Base-by-base conservation (phyloP, 495 filamentous ascomycete genomes). In the Platismatia glauca region DNA sequence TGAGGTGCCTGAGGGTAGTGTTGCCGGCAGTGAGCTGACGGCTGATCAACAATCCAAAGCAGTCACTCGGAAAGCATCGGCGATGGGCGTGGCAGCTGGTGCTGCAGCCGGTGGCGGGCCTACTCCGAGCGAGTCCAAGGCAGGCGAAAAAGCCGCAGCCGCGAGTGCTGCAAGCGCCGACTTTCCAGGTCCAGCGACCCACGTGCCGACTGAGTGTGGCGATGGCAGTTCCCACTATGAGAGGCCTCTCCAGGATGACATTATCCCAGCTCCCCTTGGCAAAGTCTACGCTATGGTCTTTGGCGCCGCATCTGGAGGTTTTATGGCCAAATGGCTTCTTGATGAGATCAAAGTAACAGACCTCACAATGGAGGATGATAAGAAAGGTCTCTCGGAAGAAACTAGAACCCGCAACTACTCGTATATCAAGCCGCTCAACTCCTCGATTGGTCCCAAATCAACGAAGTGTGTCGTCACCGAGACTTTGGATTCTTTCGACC, bases 391-490 rank as follows among this genome's bases (percentile, higher is more conserved):
- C 41, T 86, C 80, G 29, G 82, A 81, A 44, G 88, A 92, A 22
- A 86, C 83, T 70, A 89, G 85, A 72, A 82, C 81, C 3, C 80
- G 93, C 46, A 85, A 75, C 39, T 96, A 86, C 71, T 87, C 84
- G 2, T 99, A 96, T 71, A 96, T 96, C 76, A 97, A 96, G 70
- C 94, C 92, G 15, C 77, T 99, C 13, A 78, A 82, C 66, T 90
- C 79, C 22, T 77, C 89, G 0, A 91, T 99, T 68, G 94, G 94
- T 0, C 94, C 95, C 4, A 96, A 84, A 71, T 89, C 95, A 74
- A 99, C 94, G 33, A 97, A 95, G 71, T 97, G 95, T 72, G 86
- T 95, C 62, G 90, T 89, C 57, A 91, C 84, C 3, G 89, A 96
- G 75, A 86, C 76, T 27, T 68, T 99, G 20, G 90, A 96, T 61